Evolutionary conservation across 116 monocot species (phyloP).

Genomic region (Cymodocea nodosa): DNA sequence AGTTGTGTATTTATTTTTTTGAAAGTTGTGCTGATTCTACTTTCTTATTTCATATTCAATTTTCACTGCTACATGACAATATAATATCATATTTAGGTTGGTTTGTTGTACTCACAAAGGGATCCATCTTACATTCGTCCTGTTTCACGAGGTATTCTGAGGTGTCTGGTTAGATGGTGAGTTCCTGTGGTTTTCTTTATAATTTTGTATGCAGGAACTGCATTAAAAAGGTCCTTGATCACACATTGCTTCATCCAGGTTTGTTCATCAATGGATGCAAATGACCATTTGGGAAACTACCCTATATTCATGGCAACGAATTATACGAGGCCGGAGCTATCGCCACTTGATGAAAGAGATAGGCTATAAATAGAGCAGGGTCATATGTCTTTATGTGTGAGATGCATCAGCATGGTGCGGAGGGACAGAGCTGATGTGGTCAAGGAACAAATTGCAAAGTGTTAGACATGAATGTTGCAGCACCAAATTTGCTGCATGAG

Average conservation of each 20-base stretch:
- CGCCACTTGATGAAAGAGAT: constrained; percentile 91
- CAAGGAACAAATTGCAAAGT: too few species aligned
- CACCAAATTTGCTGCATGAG: background rate
- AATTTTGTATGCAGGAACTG: background rate
- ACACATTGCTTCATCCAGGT: constrained; percentile 30
- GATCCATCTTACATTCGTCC: constrained; percentile 93
- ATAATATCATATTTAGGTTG: constrained; percentile 42
- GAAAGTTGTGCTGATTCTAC: background rate
- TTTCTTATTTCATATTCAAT: background rate
- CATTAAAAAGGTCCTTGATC: background rate
- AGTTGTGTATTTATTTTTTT: background rate
- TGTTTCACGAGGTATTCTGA: constrained; percentile 61
- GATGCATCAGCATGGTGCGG: background rate
- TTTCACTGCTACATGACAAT: background rate
- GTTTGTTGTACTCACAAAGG: constrained; percentile 74
- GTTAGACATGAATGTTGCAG: background rate
- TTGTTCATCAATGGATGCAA: constrained; percentile 67
- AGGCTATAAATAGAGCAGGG: constrained; percentile 52
- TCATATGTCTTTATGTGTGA: background rate
- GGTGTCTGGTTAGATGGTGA: constrained; percentile 87
- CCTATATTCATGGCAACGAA: constrained; percentile 57
- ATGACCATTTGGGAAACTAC: constrained; percentile 44
- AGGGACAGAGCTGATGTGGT: background rate
- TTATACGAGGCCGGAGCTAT: constrained; percentile 79
- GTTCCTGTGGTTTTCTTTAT: constrained; percentile 12